Conservation (phyloP, 2,329 filamentous ascomycete genomes). For the Pseudomassariella vexata region DNA sequence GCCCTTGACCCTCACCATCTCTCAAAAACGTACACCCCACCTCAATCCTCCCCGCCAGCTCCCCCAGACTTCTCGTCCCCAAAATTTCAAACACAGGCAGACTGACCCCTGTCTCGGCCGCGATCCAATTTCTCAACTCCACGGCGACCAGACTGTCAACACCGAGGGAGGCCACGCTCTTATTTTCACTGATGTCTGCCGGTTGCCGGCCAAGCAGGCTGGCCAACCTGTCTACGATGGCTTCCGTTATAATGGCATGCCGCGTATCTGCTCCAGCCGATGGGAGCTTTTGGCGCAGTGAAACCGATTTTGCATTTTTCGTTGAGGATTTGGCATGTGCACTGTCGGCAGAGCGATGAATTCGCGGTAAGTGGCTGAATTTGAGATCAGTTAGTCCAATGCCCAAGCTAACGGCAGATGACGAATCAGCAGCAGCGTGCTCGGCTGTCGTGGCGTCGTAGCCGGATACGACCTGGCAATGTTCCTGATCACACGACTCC, state of each 20-base stretch:
- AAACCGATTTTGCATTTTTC: neutral
- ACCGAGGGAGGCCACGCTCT: neutral
- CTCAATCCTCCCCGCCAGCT: conserved; percentile 5
- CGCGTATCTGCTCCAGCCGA: no score
- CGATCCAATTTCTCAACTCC: neutral
- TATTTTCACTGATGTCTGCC: neutral
- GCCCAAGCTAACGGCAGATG: no score
- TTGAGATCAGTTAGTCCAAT: no score
- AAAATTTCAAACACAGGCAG: neutral
- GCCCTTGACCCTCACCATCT: no score
- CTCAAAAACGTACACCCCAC: no score
- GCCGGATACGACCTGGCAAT: no score
- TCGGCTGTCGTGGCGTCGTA: neutral
- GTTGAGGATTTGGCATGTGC: neutral
- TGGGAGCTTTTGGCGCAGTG: neutral
- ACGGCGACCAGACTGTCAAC: neutral
- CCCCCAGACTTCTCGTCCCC: neutral
- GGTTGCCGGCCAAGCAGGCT: neutral
- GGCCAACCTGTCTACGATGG: neutral
- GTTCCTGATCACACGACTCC: no score
- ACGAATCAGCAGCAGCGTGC: no score
- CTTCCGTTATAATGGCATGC: no score
- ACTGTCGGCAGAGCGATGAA: no score
- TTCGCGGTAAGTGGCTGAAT: neutral
- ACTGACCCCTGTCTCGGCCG: neutral